phyloP scores from a whole-genome alignment of 2,329 filamentous ascomycete genomes.

The Fusarium coffeatum region DNA sequence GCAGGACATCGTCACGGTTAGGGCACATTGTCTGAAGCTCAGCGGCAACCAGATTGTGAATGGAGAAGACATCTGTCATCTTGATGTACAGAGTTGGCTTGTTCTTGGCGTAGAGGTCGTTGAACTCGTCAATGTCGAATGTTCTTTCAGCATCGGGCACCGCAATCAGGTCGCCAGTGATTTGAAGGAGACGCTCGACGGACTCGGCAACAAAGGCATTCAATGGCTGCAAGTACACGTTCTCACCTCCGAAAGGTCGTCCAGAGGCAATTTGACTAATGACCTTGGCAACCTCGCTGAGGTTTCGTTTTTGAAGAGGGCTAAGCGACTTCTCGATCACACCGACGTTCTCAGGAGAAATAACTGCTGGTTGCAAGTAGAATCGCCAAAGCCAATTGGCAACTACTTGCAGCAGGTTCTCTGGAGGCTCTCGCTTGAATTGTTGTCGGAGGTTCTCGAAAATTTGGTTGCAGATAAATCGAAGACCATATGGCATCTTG shows the following conservation, averaged over 20 bases:
- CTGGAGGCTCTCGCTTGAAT: slow-evolving; percentile 83
- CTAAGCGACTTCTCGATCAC: slow-evolving; percentile 90
- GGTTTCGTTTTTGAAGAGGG: slow-evolving; percentile 91
- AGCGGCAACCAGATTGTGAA: slow-evolving; percentile 86
- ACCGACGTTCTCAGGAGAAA: slow-evolving; percentile 91
- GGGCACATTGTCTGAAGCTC: slow-evolving; percentile 84
- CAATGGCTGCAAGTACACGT: slow-evolving; percentile 93
- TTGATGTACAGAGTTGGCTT: slow-evolving; percentile 99
- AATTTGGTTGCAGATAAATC: slow-evolving; percentile 87
- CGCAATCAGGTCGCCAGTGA: slow-evolving; percentile 81
- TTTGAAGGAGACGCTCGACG: slow-evolving; percentile 79
- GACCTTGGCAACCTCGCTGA: slow-evolving; percentile 91
- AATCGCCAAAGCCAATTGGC: slow-evolving; percentile 94
- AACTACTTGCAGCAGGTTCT: slow-evolving; percentile 82
- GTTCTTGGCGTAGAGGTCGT: slow-evolving; percentile 94
- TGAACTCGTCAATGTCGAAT: slow-evolving; percentile 99
- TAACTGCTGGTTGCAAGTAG: slow-evolving; percentile 89
- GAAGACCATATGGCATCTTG: slow-evolving; percentile 91
- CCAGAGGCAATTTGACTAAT: slow-evolving; percentile 90
- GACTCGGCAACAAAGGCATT: slow-evolving; percentile 92
- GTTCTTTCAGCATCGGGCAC: slow-evolving; percentile 89
- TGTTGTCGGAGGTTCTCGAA: slow-evolving; percentile 81
- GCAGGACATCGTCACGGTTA: slow-evolving; percentile 84
- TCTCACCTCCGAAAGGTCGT: slow-evolving; percentile 90
- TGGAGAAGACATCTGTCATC: slow-evolving; percentile 95